phyloP scores from a whole-genome alignment of 2,329 filamentous ascomycete genomes.

The Curvularia spicifera region DNA sequence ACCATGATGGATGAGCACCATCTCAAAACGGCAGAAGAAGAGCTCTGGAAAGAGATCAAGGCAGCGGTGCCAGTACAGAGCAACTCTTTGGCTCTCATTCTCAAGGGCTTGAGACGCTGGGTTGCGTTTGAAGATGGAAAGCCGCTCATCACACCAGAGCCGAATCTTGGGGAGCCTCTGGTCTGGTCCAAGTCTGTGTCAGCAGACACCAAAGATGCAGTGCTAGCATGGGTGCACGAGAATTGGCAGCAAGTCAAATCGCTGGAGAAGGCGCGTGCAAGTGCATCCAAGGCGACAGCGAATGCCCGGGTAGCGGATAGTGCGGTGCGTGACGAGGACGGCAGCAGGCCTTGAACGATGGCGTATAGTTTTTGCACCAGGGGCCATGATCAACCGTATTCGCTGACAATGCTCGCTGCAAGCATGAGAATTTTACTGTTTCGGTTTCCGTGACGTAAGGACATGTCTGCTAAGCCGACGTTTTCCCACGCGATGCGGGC shows the following conservation, averaged over 20 bases:
- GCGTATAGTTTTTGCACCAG: constrained; percentile 2
- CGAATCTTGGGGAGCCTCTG: constrained; percentile 23
- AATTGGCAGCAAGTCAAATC: constrained; percentile 42
- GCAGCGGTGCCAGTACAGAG: constrained; percentile 38
- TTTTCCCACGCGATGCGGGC: constrained; percentile 22
- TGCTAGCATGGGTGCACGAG: constrained; percentile 39
- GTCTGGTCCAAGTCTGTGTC: constrained; percentile 33
- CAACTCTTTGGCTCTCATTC: constrained; percentile 28
- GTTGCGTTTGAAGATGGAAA: constrained; percentile 37
- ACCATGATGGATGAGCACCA: constrained; percentile 49
- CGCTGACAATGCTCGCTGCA: constrained; percentile 1
- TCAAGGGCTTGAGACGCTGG: constrained; percentile 46
- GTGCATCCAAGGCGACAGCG: constrained; percentile 20
- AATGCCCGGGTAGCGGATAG: not conserved
- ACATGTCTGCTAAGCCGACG: constrained; percentile 27
- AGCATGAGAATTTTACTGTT: constrained; percentile 10
- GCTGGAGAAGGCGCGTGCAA: constrained; percentile 38
- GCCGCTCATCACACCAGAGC: constrained; percentile 25
- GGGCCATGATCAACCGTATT: not conserved
- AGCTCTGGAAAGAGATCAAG: constrained; percentile 57
- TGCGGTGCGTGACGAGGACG: not conserved
- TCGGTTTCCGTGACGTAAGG: constrained; percentile 17
- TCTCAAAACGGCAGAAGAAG: constrained; percentile 45
- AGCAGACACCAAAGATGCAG: constrained; percentile 13
- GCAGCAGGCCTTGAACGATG: not conserved